Evolutionary conservation across 345 rosid genomes (phyloP).

Genomic region (Ceriops decandra): DNA sequence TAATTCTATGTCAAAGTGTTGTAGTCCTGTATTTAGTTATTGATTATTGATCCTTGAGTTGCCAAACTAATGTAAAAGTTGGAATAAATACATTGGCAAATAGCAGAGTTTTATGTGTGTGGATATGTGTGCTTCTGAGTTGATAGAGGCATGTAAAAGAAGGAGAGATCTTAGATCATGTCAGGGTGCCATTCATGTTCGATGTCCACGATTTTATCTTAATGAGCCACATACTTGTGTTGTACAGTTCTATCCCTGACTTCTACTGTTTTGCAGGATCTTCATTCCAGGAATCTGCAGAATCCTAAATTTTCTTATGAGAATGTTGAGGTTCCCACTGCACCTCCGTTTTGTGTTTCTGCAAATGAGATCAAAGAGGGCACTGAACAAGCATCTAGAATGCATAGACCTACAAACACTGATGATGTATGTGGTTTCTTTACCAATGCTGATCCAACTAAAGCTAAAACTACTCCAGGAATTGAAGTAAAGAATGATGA

Average conservation of each 20-base stretch:
- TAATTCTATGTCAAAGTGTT: no score
- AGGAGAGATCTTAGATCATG: no score
- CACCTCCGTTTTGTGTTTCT: constrained; percentile 70
- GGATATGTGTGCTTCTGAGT: no score
- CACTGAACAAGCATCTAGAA: constrained; percentile 25
- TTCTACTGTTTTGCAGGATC: constrained; percentile 39
- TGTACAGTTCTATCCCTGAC: background rate
- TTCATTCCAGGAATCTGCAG: constrained; percentile 32
- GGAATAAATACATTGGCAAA: no score
- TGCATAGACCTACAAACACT: constrained; percentile 12
- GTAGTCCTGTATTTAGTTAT: no score
- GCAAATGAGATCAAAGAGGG: constrained; percentile 46
- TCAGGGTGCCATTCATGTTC: no score
- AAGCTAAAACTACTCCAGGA: constrained; percentile 23
- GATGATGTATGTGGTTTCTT: constrained; percentile 21
- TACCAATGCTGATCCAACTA: constrained; percentile 28
- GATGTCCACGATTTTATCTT: no score
- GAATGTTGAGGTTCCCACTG: constrained; percentile 73
- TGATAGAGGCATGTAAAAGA: no score
- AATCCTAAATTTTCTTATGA: constrained; percentile 40
- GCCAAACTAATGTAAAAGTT: no score
- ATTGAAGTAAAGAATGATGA: constrained; percentile 33
- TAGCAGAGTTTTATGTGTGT: no score
- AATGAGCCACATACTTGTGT: background rate
- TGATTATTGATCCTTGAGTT: no score